Evolutionary conservation across 768 basidiomycete species (phyloP).

Genomic region (Trametes sanguinea): DNA sequence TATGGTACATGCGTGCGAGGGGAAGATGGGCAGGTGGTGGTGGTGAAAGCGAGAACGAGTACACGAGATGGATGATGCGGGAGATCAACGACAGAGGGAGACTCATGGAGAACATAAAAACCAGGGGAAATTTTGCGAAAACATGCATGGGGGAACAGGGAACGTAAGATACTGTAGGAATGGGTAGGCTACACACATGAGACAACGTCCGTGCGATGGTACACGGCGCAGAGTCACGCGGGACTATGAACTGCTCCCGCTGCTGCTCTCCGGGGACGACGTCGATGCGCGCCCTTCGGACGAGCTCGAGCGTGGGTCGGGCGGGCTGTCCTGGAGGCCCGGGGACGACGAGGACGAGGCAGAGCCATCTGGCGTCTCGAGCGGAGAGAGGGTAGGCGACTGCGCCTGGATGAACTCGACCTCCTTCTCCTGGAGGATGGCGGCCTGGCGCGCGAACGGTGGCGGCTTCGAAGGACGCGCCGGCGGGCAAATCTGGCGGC

Average conservation of each 20-base stretch:
- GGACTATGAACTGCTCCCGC: slow-evolving; percentile 11
- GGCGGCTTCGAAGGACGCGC: slow-evolving; percentile 49
- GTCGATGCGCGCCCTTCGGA: not conserved
- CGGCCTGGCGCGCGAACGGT: slow-evolving; percentile 58
- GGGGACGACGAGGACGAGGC: slow-evolving; percentile 13
- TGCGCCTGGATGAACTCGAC: slow-evolving; percentile 53
- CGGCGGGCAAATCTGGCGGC: slow-evolving; percentile 44
- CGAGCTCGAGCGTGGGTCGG: slow-evolving; percentile 3
- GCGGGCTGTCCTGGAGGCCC: slow-evolving; percentile 5
- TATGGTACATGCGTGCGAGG: slow-evolving; percentile 22
- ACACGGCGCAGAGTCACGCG: not conserved
- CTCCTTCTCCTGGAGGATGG: slow-evolving; percentile 60
- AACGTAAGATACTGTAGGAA: not conserved
- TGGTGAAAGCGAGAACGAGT: not conserved
- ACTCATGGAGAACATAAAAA: not conserved
- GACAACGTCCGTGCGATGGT: slow-evolving; percentile 1
- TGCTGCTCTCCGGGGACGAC: not conserved
- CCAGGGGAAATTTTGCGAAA: not conserved
- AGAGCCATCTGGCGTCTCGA: slow-evolving; percentile 31
- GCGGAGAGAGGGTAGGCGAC: slow-evolving; percentile 52
- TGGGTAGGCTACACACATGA: slow-evolving; percentile 1
- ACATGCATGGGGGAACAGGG: not conserved
- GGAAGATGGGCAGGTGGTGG: not conserved
- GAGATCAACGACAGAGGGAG: not conserved
- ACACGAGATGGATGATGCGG: not conserved